These are phyloP conservation scores for Amanita muscaria DNA, from an alignment of 768 basidiomycete species.

Conservation along the genomic window DNA sequence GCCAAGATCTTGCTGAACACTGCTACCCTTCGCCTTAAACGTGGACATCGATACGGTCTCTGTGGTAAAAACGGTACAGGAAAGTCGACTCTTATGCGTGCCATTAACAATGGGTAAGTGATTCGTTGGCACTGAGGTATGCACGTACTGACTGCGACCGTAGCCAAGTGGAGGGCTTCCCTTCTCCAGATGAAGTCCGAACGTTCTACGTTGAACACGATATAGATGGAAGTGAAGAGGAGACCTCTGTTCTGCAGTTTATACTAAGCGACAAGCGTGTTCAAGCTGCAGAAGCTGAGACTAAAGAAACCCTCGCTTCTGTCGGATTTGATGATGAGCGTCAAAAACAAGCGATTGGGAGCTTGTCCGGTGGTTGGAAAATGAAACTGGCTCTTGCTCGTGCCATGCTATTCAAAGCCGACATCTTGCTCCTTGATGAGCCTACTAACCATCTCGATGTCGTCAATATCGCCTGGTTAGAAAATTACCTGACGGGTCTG, in stretches of 20 bases:
- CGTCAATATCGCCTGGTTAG: slow-evolving; percentile 95
- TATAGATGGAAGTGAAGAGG: slow-evolving; percentile 91
- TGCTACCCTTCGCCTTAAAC: slow-evolving; percentile 92
- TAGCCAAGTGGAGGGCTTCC: slow-evolving; percentile 95
- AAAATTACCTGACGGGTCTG: slow-evolving; percentile 82
- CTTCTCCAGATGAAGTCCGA: slow-evolving; percentile 92
- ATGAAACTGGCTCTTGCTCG: slow-evolving; percentile 98
- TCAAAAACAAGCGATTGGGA: slow-evolving; percentile 79
- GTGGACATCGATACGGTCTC: slow-evolving; percentile 97
- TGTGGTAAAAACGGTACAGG: slow-evolving; percentile 99
- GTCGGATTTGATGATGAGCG: slow-evolving; percentile 90
- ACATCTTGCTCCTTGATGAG: slow-evolving; percentile 93
- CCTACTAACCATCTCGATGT: slow-evolving; percentile 97
- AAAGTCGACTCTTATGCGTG: slow-evolving; percentile 91
- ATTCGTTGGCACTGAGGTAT: neutral
- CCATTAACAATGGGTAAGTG: slow-evolving; percentile 73
- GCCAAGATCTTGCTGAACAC: slow-evolving; percentile 98
- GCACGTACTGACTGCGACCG: slow-evolving; percentile 19
- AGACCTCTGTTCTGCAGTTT: slow-evolving; percentile 84
- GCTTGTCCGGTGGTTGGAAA: slow-evolving; percentile 98
- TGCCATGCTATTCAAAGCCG: slow-evolving; percentile 97
- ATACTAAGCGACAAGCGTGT: slow-evolving; percentile 82
- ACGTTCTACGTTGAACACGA: slow-evolving; percentile 99
- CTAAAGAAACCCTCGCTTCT: slow-evolving; percentile 73
- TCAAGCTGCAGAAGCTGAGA: slow-evolving; percentile 56